Evolutionary conservation across 495 filamentous ascomycete species (phyloP), one percentile per base, ranked within the genome.

Genomic region (Podospora fimiseda): DNA sequence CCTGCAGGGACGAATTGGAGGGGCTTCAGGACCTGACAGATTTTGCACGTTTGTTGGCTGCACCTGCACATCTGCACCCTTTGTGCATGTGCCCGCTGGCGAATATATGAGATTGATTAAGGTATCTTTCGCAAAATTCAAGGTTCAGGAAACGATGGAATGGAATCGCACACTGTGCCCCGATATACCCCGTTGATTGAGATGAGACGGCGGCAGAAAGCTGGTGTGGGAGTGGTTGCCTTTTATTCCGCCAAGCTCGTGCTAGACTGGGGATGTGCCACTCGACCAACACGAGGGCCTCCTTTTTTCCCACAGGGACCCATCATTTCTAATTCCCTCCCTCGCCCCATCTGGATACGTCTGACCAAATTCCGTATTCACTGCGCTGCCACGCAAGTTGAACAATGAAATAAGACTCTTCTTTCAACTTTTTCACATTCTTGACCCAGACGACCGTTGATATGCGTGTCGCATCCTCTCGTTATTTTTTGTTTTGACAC

Each of bases 391-490:
- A n/a, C n/a, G 33, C 8, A n/a, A 33, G 27, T 11, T 33, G 27
- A 33, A 33, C 20, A 30, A 53, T 56, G 52, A 38, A 53, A 43
- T 53, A 54, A 36, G 39, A 37, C 30, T 39, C 46, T 30, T 14
- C 27, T 21, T 22, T 50, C 5, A 38, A 41, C 21, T 48, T 18
- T 46, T 44, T 20, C 47, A 47, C 44, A 47, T 57, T 51, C 33
- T 51, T 50, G 30, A 18, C 38, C n/a, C n/a, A n/a, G 52, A 18
- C 51, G 39, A 23, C 47, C 40, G 48, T 56, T 24, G 41, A 38
- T 23, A 55, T 55, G 52, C 55, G 60, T 53, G 55, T 43, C 51
- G 56, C 59, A 62, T 57, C 43, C 61, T 51, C 53, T 66, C 64
- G 59, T 64, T 66, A 53, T 46, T 33, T 23, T 51, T 59, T 52